Evolutionary conservation across 805 yeast genomes (phyloP).

Genomic region (Wickerhamomyces bovis): DNA sequence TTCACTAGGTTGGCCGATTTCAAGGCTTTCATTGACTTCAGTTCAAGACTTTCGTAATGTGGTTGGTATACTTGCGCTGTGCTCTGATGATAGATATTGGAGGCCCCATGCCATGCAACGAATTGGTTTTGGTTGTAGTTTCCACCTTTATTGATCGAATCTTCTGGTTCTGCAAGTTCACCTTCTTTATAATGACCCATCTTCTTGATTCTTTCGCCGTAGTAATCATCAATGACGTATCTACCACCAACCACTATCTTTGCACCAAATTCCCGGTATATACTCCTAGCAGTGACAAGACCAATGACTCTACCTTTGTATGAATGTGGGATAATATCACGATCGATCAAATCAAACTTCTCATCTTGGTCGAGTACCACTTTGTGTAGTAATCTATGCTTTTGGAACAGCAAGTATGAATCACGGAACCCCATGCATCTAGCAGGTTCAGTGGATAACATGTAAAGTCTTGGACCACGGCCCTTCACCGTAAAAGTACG

Average conservation of each 20-base stretch:
- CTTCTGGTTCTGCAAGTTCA: conserved; percentile 64
- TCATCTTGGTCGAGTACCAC: conserved; percentile 69
- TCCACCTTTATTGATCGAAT: conserved; percentile 37
- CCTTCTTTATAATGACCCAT: conserved; percentile 66
- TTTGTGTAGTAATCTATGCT: conserved; percentile 71
- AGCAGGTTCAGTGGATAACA: conserved; percentile 96
- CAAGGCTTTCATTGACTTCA: conserved; percentile 19
- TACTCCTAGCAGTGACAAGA: conserved; percentile 83
- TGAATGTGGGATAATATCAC: conserved; percentile 80
- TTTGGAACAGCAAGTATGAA: conserved; percentile 82
- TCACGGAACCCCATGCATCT: conserved; percentile 92
- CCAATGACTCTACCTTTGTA: conserved; percentile 89
- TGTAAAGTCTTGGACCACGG: conserved; percentile 67
- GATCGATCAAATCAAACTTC: conserved; percentile 73
- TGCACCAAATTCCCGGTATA: conserved; percentile 90
- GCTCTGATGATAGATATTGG: conserved; percentile 31
- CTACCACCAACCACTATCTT: conserved; percentile 73
- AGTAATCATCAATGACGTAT: conserved; percentile 81
- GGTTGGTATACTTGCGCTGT: conserved; percentile 3
- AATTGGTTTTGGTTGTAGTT: conserved; percentile 43
- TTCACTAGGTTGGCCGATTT: conserved; percentile 27
- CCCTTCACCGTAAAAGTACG: conserved; percentile 54
- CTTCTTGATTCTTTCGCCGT: conserved; percentile 48
- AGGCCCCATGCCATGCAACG: conserved; percentile 48
- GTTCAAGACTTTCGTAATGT: conserved; percentile 16